Percentiles rank a stretch among this genome's conserved stretches.
These are phyloP conservation scores for Lophiotrema nucula DNA, from an alignment of 495 filamentous ascomycete genomes.

Conservation along the genomic window DNA sequence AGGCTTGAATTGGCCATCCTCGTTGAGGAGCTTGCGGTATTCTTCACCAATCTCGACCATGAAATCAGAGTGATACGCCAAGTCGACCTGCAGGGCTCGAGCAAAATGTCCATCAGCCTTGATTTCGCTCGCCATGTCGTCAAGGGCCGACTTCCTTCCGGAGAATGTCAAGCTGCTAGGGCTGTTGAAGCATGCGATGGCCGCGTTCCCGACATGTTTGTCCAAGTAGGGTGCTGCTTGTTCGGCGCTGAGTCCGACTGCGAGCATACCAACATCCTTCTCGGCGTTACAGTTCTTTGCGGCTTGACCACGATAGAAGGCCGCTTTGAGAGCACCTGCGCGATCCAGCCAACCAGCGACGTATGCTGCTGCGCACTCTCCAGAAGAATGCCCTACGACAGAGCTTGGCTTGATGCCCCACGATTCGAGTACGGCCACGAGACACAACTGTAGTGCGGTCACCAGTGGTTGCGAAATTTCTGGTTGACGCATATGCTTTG, in stretches of 20 bases:
- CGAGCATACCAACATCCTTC: constrained; percentile 1
- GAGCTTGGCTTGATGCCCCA: constrained; percentile 4
- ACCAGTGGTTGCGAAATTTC: constrained; percentile 10
- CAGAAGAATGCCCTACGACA: constrained; percentile 25
- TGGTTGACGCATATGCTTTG: constrained; percentile 22
- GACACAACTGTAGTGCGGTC: constrained; percentile 14
- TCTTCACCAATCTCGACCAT: constrained; percentile 37
- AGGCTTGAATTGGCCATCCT: background rate
- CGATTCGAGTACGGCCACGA: constrained; percentile 3
- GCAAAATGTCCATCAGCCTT: constrained; percentile 22
- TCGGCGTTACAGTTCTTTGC: background rate
- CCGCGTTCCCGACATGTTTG: background rate
- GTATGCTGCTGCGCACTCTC: constrained; percentile 26
- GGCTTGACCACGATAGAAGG: constrained; percentile 8
- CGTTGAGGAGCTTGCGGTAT: constrained; percentile 25
- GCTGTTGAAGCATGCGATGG: constrained; percentile 17
- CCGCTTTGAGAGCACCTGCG: constrained; percentile 5
- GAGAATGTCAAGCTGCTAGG: constrained; percentile 9
- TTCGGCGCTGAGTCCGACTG: constrained; percentile 8
- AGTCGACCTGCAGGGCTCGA: constrained; percentile 33
- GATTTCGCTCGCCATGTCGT: background rate
- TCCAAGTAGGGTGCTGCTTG: background rate
- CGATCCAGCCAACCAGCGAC: constrained; percentile 1
- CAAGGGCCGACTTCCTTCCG: background rate
- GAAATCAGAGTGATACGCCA: constrained; percentile 42